Percentiles rank a stretch among this genome's conserved stretches.
Conservation (phyloP, 2,329 filamentous ascomycete species). For the Erysiphe pulchra region DNA sequence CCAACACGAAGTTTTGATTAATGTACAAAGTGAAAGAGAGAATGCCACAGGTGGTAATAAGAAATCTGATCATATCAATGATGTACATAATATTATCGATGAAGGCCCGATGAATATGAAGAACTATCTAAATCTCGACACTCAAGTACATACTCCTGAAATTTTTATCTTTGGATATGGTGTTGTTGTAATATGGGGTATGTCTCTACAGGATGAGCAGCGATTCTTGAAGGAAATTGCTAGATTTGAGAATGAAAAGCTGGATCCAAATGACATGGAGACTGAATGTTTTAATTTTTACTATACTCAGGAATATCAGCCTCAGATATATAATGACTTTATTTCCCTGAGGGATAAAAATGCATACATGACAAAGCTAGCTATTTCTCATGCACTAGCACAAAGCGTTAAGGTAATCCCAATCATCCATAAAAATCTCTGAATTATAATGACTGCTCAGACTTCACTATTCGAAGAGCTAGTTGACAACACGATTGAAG, state of each 20-base stretch:
- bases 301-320: constrained; percentile 93
- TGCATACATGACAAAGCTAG: constrained; percentile 95
- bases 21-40: constrained; percentile 22
- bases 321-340: constrained; percentile 97
- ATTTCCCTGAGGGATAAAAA: constrained; percentile 82
- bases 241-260: constrained; percentile 81
- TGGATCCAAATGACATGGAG: constrained; percentile 71
- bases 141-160: constrained; percentile 70
- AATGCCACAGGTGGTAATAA: constrained; percentile 8
- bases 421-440: not conserved
- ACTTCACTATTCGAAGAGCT: constrained; percentile 92
- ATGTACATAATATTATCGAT: constrained; percentile 4
- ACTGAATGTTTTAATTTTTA: constrained; percentile 99
- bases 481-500: constrained; percentile 77
- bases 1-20: constrained; percentile 34
- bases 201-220: constrained; percentile 73
- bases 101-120: constrained; percentile 7
- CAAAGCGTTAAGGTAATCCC: constrained; percentile 65
- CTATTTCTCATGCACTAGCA: constrained; percentile 82
- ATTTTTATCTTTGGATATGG: constrained; percentile 94
- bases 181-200: constrained; percentile 95
- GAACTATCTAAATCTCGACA: constrained; percentile 51
- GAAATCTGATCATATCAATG: not conserved
- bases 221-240: constrained; percentile 80
- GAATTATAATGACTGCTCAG: constrained; percentile 15